Conservation (phyloP, 2,329 filamentous ascomycete species). For the Septoria linicola region DNA sequence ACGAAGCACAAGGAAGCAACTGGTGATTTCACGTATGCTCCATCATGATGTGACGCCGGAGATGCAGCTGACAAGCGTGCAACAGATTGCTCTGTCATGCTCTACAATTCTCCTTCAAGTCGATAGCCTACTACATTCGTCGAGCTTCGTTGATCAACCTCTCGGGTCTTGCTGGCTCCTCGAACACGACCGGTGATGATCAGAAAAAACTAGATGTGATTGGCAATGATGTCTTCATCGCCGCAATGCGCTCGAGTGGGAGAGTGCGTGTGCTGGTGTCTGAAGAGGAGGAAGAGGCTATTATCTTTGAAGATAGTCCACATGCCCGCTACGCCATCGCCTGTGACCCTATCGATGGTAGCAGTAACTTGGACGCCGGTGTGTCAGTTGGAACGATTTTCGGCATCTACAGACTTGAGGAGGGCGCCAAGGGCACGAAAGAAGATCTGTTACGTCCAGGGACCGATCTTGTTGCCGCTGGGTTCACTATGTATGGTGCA, state of each 20-base stretch:
- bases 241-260: constrained; percentile 88
- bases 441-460: constrained; percentile 88
- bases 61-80: constrained; percentile 22
- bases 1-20: constrained; percentile 89
- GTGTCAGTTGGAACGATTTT: constrained; percentile 98
- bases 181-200: constrained; percentile 94
- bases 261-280: constrained; percentile 93
- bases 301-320: constrained; percentile 76
- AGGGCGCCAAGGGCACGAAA: constrained; percentile 69
- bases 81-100: constrained; percentile 88
- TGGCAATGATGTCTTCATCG: constrained; percentile 95
- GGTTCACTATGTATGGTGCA: constrained; percentile 99
- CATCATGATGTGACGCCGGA: background rate
- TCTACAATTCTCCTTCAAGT: constrained; percentile 99
- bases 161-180: constrained; percentile 88
- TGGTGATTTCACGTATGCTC: constrained; percentile 93
- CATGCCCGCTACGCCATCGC: constrained; percentile 85
- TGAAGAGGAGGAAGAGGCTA: constrained; percentile 92
- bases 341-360: constrained; percentile 97
- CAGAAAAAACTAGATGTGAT: constrained; percentile 99
- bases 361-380: constrained; percentile 94
- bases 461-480: constrained; percentile 85
- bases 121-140: constrained; percentile 98
- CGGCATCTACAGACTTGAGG: constrained; percentile 83
- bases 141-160: constrained; percentile 85